Conservation (phyloP, 2,329 filamentous ascomycete genomes). For the Colletotrichum truncatum region DNA sequence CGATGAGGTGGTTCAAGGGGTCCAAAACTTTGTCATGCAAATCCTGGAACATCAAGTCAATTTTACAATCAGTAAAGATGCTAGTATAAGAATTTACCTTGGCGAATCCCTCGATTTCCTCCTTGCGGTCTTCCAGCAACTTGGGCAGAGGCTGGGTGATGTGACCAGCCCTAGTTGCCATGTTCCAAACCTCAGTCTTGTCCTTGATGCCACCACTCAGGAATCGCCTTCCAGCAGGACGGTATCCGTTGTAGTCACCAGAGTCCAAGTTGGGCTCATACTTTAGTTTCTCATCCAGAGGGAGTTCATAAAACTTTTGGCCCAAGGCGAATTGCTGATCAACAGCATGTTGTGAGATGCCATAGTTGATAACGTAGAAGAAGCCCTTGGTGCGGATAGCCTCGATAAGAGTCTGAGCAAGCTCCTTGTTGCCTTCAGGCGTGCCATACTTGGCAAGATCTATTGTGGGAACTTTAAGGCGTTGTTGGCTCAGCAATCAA, state of each 20-base stretch:
- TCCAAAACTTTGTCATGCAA: slow-evolving; percentile 64
- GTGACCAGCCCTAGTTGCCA: slow-evolving; percentile 43
- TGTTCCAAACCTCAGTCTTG: slow-evolving; percentile 49
- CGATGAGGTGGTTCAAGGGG: slow-evolving; percentile 67
- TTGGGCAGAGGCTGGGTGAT: slow-evolving; percentile 47
- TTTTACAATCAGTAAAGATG: not conserved
- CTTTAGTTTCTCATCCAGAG: slow-evolving; percentile 68
- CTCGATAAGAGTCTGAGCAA: slow-evolving; percentile 41
- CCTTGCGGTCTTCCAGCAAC: slow-evolving; percentile 56
- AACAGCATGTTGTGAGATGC: slow-evolving; percentile 65
- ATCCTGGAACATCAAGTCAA: not conserved
- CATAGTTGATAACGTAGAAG: slow-evolving; percentile 72
- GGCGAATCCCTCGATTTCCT: slow-evolving; percentile 65
- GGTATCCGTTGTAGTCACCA: slow-evolving; percentile 67
- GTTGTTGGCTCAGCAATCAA: not conserved
- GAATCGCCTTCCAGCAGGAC: slow-evolving; percentile 52
- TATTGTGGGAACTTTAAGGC: slow-evolving; percentile 39
- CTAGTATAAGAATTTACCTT: slow-evolving; percentile 40
- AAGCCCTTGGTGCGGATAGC: slow-evolving; percentile 51
- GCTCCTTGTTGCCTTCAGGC: slow-evolving; percentile 38
- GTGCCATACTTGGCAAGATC: slow-evolving; percentile 45
- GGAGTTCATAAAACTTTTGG: slow-evolving; percentile 61
- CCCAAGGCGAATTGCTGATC: slow-evolving; percentile 68
- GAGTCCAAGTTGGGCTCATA: slow-evolving; percentile 55
- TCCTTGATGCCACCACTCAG: slow-evolving; percentile 48